Conservation (phyloP, 495 filamentous ascomycete species). For the Massariosphaeria phaeospora region DNA sequence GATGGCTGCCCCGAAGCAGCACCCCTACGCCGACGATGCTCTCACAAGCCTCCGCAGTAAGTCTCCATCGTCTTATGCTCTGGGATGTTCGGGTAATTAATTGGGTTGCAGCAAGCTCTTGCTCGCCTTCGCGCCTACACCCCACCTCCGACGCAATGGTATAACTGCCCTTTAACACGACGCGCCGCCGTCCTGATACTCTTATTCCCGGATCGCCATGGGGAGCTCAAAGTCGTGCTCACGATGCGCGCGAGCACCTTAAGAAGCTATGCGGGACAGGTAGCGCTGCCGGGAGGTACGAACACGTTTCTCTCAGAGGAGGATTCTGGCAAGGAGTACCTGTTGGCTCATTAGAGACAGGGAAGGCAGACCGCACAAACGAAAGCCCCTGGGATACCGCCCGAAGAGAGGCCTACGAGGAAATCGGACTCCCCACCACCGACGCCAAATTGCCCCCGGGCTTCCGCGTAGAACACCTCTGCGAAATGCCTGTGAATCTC, state of each 20-base stretch:
- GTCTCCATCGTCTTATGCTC: not conserved
- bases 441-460: conserved; percentile 58
- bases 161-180: conserved; percentile 61
- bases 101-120: conserved; percentile 50
- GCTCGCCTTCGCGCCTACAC: conserved; percentile 66
- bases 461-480: conserved; percentile 78
- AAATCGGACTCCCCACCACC: conserved; percentile 77
- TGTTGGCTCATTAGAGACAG: no score
- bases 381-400: conserved; percentile 68
- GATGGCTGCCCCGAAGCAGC: not conserved
- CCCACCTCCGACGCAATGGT: conserved; percentile 57
- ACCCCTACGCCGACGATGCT: conserved; percentile 3
- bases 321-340: not conserved
- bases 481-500: conserved; percentile 72
- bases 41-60: conserved; percentile 23
- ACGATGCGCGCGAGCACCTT: conserved; percentile 78
- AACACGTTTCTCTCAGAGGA: not conserved
- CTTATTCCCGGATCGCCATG: conserved; percentile 72
- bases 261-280: conserved; percentile 69
- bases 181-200: conserved; percentile 80
- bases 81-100: not conserved
- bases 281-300: conserved; percentile 79
- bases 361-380: conserved; percentile 47
- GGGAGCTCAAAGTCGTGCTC: conserved; percentile 75
- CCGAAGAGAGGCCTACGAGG: conserved; percentile 81